Base-by-base conservation (phyloP, 306 rosid species). In the Ziziphus jujuba region DNA sequence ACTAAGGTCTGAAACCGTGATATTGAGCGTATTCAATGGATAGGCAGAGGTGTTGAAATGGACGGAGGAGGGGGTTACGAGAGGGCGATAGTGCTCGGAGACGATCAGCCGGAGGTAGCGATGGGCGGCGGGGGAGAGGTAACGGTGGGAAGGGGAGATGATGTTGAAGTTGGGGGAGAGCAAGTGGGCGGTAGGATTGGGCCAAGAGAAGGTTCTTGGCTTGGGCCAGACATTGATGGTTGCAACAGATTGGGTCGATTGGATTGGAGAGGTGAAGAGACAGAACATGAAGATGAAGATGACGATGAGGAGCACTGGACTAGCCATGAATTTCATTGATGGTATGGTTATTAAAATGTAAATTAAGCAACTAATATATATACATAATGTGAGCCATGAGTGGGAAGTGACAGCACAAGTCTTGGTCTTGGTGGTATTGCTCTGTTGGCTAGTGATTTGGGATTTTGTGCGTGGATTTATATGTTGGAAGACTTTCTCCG, bases 211-310 rank as follows among this genome's bases (percentile, higher is more conserved):
- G 70, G 72, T 64, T 68, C 74, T 72, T 16, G 95, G 98, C 60
- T 80, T 84, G 0, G 98, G 98, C 98, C 97, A 92, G 7, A 89
- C 81, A 47, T 84, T 80, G 66, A 87, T 49, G 44, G 64, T 50
- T 50, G 9, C 10, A 6, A 7, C 24, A 6, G 20, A 16, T n/a
- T 50, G 55, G 55, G 22, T 16, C 7, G 55, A 50, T 40, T 40
- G 45, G 22, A 50, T 50, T 50, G 55, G 55, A 50, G 24, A 50
- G 22, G 22, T 5, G 24, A 50, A n/a, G n/a, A 49, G 2, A 4
- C 45, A 49, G 21, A 50, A 23, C 6, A 16, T 4, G 24, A 3
- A 50, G 55, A 50, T n/a, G 22, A 19, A 4, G 22, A 50, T 50
- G 55, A 10, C n/a, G 21, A 40, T 11, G 45, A 10, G 15, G 12